Percentiles rank a stretch among this genome's conserved stretches.
Conservation (phyloP, 1,284 basidiomycete genomes). For the Apiotrichum laibachii region DNA sequence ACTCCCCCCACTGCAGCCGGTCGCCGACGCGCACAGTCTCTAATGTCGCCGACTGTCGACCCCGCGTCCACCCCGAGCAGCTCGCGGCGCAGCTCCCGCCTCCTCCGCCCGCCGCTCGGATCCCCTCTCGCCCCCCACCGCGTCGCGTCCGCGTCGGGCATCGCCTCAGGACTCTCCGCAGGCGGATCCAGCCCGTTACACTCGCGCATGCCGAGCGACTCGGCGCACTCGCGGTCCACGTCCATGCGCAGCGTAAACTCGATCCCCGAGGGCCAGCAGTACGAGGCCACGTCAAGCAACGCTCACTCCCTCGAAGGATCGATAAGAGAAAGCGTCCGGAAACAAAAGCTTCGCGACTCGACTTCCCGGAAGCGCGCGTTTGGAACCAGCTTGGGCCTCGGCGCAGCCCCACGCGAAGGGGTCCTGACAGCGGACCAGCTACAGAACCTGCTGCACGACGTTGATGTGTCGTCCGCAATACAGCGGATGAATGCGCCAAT, state of each 20-base stretch:
- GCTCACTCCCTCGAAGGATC: not conserved
- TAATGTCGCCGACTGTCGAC: constrained; percentile 16
- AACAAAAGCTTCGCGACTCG: constrained; percentile 2
- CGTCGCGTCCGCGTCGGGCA: constrained; percentile 7
- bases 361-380: constrained; percentile 13
- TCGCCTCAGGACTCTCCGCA: not conserved
- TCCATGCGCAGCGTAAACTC: constrained; percentile 3
- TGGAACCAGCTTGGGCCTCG: constrained; percentile 38
- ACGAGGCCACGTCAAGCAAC: not conserved
- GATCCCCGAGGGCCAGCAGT: not conserved
- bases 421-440: constrained; percentile 41
- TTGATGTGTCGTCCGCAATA: constrained; percentile 40
- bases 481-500: constrained; percentile 24
- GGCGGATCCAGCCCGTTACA: not conserved
- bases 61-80: constrained; percentile 1
- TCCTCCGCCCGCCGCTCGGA: not conserved
- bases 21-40: constrained; percentile 27
- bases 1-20: constrained; percentile 7
- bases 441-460: constrained; percentile 36
- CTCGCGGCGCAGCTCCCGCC: constrained; percentile 12
- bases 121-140: constrained; percentile 4
- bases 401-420: constrained; percentile 17
- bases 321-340: not conserved
- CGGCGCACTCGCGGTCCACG: not conserved
- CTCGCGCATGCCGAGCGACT: constrained; percentile 1